Base-by-base conservation (phyloP, 2,329 filamentous ascomycete genomes). In the Botrytis tulipae region DNA sequence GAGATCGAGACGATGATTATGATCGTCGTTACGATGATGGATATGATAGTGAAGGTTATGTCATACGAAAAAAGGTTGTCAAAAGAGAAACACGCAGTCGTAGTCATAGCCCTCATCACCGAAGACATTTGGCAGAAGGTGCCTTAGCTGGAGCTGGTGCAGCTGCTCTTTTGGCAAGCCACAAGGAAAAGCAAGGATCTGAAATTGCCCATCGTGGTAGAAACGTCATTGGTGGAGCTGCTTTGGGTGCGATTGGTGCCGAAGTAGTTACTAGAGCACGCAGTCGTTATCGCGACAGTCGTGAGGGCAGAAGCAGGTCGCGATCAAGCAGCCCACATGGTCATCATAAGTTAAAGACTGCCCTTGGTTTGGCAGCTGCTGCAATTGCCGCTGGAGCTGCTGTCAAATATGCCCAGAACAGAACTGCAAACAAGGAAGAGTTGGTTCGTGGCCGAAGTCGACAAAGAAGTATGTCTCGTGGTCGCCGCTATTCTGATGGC, bases 351-450 rank as follows among this genome's bases (percentile, higher is more conserved):
- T 82, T 91, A 72, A 89, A 89, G 80, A 90, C 88, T 1, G 89
- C 88, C 35, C 83, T 91, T 35, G 89, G 89, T 46, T 84, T 91
- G 60, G 89, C 89, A 14, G 89, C 89, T 16, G 88, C 89, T 35
- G 89, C 89, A 25, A 84, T 91, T 37, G 89, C 89, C 12, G 87
- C 90, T 32, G 89, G 89, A 5, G 89, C 89, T n/a, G 89, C 89
- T 8, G 86, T 88, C 75, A 90, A 91, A 79, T 90, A 90, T 78
- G 87, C 88, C 79, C 86, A 90, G 75, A 85, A 86, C 77, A 87
- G 85, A 81, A 90, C 88, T 78, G 81, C 87, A 62, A 87, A 90
- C 62, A 88, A 87, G 78, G 89, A 90, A 76, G 89, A 91, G 77
- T 80, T 84, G 22, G 82, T 78, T 40, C 87, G 89, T 68, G 89